Conservation (phyloP, 2,329 filamentous ascomycete genomes). For the Seiridium cupressi region DNA sequence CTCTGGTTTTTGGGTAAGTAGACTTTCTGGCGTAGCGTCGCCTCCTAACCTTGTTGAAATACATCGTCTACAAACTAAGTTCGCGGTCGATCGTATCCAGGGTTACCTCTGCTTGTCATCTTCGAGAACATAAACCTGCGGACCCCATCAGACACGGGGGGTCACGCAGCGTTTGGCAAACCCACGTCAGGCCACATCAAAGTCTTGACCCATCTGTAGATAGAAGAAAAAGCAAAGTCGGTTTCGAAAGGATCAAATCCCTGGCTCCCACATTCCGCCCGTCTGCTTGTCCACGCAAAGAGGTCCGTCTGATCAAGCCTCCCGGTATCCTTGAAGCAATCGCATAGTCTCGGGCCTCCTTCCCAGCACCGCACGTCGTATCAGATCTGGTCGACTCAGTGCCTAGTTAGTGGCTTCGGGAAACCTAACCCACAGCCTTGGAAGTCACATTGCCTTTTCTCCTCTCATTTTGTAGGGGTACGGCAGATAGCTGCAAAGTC, state of each 20-base stretch:
- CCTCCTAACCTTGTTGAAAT: neutral
- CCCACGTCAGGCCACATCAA: too few relatives aligned
- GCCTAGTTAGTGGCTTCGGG: neutral
- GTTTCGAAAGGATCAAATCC: neutral
- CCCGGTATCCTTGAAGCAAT: neutral
- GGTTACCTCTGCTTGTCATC: slow-evolving; percentile 1
- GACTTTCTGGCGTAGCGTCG: neutral
- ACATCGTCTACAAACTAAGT: neutral
- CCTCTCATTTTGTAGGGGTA: neutral
- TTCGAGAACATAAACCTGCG: neutral
- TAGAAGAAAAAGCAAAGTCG: neutral
- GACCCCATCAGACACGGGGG: neutral
- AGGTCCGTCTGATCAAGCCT: neutral
- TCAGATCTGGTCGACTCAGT: neutral
- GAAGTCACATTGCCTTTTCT: slow-evolving; percentile 2
- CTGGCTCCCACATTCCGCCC: neutral
- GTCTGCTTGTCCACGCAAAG: neutral
- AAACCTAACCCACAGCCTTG: neutral
- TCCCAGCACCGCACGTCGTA: neutral
- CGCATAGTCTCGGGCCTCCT: neutral
- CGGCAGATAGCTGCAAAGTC: neutral
- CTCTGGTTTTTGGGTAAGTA: neutral
- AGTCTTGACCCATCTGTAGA: too few relatives aligned
- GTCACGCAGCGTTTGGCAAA: neutral
- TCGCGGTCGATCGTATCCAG: neutral